A percentile compares a stretch with the other conserved stretches of the same genome.
These are phyloP conservation scores for Candida glaebosa DNA, from an alignment of 805 yeast genomes.

Conservation along the genomic window DNA sequence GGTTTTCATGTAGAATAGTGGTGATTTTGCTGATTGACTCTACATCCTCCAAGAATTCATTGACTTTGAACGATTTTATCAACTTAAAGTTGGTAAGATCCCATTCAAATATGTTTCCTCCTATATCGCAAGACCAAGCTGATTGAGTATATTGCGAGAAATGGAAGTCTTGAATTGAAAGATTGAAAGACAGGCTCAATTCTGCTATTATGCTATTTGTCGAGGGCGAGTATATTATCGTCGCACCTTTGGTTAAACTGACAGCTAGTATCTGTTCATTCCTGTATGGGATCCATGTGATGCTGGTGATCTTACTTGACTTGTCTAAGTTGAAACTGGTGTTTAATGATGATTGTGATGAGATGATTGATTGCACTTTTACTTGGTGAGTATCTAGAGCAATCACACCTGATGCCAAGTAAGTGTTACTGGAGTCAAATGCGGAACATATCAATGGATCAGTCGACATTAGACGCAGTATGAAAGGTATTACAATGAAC, in stretches of 20 bases:
- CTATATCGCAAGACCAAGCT: conserved; percentile 58
- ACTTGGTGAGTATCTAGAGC: conserved; percentile 72
- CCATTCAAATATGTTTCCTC: conserved; percentile 62
- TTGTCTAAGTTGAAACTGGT: conserved; percentile 52
- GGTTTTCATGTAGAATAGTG: conserved; percentile 24
- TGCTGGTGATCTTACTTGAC: conserved; percentile 43
- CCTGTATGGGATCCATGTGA: conserved; percentile 49
- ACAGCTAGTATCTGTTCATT: conserved; percentile 43
- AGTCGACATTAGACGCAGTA: conserved; percentile 10
- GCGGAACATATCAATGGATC: conserved; percentile 38
- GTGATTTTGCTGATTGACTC: conserved; percentile 30
- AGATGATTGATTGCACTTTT: conserved; percentile 52
- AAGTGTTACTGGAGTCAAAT: conserved; percentile 62
- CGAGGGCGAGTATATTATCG: conserved; percentile 65
- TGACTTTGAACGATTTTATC: conserved; percentile 39
- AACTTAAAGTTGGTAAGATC: conserved; percentile 45
- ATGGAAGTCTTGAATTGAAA: conserved; percentile 50
- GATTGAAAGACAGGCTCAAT: conserved; percentile 43
- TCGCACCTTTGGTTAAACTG: conserved; percentile 62
- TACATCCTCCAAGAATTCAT: conserved; percentile 32
- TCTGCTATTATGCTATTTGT: conserved; percentile 54
- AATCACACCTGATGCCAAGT: conserved; percentile 60
- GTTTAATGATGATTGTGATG: conserved; percentile 41
- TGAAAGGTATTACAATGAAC: too few relatives aligned
- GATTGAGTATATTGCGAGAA: conserved; percentile 38